phyloP scores from a whole-genome alignment of 495 filamentous ascomycete genomes.

The Hypomontagnella submonticulosa region DNA sequence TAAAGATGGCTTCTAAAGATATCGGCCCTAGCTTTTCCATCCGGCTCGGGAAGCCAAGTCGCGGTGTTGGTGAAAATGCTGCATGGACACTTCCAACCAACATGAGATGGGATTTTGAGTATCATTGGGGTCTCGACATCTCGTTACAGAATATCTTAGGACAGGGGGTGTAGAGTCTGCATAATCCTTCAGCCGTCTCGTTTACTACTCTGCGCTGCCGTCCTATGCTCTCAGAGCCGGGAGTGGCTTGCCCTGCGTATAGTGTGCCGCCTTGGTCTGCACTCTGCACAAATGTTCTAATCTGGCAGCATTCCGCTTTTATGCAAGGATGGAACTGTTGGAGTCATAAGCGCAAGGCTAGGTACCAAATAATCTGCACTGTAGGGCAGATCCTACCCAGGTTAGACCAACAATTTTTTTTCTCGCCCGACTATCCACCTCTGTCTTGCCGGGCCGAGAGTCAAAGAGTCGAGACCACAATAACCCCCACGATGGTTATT shows the following conservation, averaged over 20 bases:
- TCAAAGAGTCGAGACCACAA: constrained; percentile 32
- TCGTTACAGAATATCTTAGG: constrained; percentile 23
- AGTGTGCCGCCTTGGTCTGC: constrained; percentile 19
- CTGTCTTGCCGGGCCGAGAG: constrained; percentile 35
- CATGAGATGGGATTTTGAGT: constrained; percentile 13
- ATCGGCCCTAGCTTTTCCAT: constrained; percentile 11
- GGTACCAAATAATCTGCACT: constrained; percentile 2
- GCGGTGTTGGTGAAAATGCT: constrained; percentile 12
- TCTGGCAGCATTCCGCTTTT: constrained; percentile 11
- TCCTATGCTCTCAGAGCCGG: not conserved
- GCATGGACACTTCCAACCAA: constrained; percentile 24
- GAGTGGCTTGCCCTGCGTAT: constrained; percentile 16
- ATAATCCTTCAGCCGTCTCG: not conserved
- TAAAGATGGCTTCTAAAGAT: constrained; percentile 15
- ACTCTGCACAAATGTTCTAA: constrained; percentile 24
- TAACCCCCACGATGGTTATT: constrained; percentile 27
- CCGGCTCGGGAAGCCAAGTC: constrained; percentile 21
- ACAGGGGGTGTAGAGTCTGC: constrained; percentile 16
- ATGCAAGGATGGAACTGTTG: constrained; percentile 20
- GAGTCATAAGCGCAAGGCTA: constrained; percentile 29
- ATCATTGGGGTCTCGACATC: constrained; percentile 25
- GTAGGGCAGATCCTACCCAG: constrained; percentile 16
- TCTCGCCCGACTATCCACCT: constrained; percentile 22
- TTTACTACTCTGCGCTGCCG: constrained; percentile 2
- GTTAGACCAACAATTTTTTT: constrained; percentile 29